Evolutionary conservation across 2,329 filamentous ascomycete species (phyloP).

Genomic region (Diaporthe destruens): DNA sequence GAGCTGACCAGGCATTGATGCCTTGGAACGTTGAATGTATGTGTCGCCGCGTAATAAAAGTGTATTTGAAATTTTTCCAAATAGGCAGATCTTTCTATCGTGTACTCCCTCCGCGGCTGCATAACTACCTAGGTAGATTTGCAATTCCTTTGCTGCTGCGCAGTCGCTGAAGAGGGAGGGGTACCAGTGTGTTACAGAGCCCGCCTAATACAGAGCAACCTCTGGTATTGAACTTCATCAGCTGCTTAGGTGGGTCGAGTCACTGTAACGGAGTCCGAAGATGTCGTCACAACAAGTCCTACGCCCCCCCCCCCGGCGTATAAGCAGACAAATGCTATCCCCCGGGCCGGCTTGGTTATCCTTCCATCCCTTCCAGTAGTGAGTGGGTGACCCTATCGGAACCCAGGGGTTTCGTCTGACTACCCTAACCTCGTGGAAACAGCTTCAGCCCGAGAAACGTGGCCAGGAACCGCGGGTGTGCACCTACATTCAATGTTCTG

Average conservation of each 20-base stretch:
- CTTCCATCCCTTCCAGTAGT: not conserved
- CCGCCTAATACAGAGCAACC: no score
- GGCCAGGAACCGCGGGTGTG: not conserved
- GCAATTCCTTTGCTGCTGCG: no score
- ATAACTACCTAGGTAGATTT: no score
- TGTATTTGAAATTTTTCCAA: no score
- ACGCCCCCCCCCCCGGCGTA: not conserved
- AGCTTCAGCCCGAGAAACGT: slow-evolving; percentile 20
- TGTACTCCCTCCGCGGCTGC: no score
- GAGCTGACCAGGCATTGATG: no score
- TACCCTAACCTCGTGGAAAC: slow-evolving; percentile 8
- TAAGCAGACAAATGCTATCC: not conserved
- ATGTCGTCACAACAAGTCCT: not conserved
- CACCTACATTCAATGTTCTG: not conserved
- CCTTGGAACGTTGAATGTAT: no score
- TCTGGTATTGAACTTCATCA: no score
- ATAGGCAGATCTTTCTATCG: no score
- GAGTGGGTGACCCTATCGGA: not conserved
- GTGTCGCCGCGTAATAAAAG: not conserved
- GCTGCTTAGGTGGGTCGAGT: no score
- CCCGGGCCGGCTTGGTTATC: slow-evolving; percentile 1
- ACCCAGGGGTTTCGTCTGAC: not conserved
- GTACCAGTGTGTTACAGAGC: no score
- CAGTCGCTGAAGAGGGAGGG: no score
- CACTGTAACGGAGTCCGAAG: not conserved